Evolutionary conservation across 2,329 filamentous ascomycete species (phyloP), one percentile per base, ranked within the genome.

Genomic region (Penicillium fuscoglaucum): DNA sequence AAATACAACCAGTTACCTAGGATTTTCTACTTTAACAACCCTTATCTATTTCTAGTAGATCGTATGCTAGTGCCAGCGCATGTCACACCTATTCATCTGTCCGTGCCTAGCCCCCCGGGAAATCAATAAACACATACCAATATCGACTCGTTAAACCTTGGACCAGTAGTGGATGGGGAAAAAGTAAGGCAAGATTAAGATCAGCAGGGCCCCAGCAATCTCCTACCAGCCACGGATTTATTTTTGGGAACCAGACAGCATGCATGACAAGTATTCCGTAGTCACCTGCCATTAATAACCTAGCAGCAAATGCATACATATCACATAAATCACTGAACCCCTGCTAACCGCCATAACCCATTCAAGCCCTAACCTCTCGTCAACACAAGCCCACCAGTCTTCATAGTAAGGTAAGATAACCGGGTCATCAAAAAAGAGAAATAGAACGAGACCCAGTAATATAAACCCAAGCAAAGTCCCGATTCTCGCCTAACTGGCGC

Each of bases 401-500:
- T 24, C 19, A 26, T 17, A 26, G 17, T 31, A 19, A 31, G 15
- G 31, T 6, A 33, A 35, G 15, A 35, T 35, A 35, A 35, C 33
- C 6, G 2, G 6, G 15, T 17, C 6, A 35, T 2, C 29, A 35
- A 17, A 8, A 35, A 35, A 47, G 7, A 15, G 4, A 47, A 47
- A 21, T 9, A 21, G 12, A 9, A 47, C 15, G 7, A 48, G 13
- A 33, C 2, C 13, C 6, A 35, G 12, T 31, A 19, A 37, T 17
- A 40, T 28, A 29, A 37, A 4, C 24, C 21, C 24, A 19, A 57
- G 35, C 37, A 40, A 41, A 29, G 4, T 6, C 35, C 43, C 44
- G 49, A 3, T 3, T n/a, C 35, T 57, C 55, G 55, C 50, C 44
- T 57, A 53, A 47, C 26, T 52, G 54, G 31, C 41, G 48, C 41